These are phyloP conservation scores for Catenaria anguillulae DNA, from an alignment of 371 early-diverging fungal species.

Conservation along the genomic window DNA sequence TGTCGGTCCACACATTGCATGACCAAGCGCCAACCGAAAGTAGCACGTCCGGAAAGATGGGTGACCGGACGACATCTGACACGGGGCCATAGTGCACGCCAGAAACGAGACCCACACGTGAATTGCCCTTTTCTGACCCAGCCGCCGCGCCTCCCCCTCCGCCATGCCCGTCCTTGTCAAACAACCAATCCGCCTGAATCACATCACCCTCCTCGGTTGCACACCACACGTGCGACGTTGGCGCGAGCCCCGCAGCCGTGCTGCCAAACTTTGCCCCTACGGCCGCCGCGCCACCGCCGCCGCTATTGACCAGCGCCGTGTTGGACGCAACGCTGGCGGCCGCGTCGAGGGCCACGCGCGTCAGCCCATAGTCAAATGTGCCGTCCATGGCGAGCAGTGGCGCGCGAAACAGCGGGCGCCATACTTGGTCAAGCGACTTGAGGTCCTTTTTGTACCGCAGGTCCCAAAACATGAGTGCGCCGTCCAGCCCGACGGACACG, in stretches of 20 bases:
- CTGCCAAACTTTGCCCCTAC: no score
- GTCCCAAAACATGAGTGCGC: constrained; percentile 38
- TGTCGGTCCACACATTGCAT: constrained; percentile 37
- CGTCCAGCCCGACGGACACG: constrained; percentile 31
- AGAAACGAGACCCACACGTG: constrained; percentile 27
- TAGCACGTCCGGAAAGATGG: constrained; percentile 36
- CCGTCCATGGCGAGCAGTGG: constrained; percentile 34
- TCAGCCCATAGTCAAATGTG: constrained; percentile 36
- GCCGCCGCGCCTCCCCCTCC: constrained; percentile 13
- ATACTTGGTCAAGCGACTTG: constrained; percentile 27
- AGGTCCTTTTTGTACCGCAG: constrained; percentile 30
- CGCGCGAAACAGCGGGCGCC: constrained; percentile 34
- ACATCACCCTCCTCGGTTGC: constrained; percentile 32
- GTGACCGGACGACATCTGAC: constrained; percentile 12
- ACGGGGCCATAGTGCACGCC: constrained; percentile 29
- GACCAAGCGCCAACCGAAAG: constrained; percentile 37
- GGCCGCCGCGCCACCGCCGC: no score
- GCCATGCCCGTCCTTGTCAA: constrained; percentile 21
- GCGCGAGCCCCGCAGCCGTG: no score
- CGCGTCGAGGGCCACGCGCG: constrained; percentile 19
- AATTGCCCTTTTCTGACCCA: constrained; percentile 31
- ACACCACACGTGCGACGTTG: neutral
- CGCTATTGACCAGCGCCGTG: no score
- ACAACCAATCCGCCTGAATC: constrained; percentile 33
- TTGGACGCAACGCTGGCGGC: neutral